phyloP scores from a whole-genome alignment of 805 yeast species.

The Isabelozyma heimii region DNA sequence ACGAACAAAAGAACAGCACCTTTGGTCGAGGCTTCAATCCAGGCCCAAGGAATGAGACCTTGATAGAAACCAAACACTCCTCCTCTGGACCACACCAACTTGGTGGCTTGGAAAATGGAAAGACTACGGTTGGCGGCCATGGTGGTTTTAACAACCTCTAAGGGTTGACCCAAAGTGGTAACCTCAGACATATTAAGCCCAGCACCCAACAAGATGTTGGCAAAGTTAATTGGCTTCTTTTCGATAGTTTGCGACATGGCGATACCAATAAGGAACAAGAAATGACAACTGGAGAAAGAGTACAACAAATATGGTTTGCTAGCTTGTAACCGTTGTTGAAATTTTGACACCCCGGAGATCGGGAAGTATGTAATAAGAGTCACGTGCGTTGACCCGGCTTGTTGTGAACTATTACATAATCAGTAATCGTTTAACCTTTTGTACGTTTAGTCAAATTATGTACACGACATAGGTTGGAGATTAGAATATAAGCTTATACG shows the following conservation, averaged over 20 bases:
- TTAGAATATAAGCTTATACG: too few species aligned
- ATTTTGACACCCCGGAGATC: not conserved
- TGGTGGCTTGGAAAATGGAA: conserved; percentile 62
- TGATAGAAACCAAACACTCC: conserved; percentile 92
- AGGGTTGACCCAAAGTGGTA: conserved; percentile 93
- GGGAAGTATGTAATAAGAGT: not conserved
- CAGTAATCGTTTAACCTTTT: not conserved
- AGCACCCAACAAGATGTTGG: conserved; percentile 91
- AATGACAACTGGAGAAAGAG: too few species aligned
- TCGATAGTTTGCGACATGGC: conserved; percentile 33
- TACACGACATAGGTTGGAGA: too few species aligned
- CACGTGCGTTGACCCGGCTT: not conserved
- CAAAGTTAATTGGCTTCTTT: conserved; percentile 83
- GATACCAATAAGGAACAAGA: not conserved
- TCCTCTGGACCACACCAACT: conserved; percentile 88
- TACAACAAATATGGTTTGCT: too few species aligned
- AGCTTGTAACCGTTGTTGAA: not conserved
- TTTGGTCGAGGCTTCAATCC: conserved; percentile 99
- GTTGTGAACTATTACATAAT: not conserved
- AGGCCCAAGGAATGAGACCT: conserved; percentile 98
- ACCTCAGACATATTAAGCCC: conserved; percentile 90
- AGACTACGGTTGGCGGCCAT: conserved; percentile 95
- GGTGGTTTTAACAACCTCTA: conserved; percentile 94
- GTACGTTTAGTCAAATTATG: too few species aligned
- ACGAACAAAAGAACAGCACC: conserved; percentile 95